Percentiles rank a stretch among this genome's conserved stretches.
phyloP scores from a whole-genome alignment of 306 rosid species.

The Sicyos baderoa region DNA sequence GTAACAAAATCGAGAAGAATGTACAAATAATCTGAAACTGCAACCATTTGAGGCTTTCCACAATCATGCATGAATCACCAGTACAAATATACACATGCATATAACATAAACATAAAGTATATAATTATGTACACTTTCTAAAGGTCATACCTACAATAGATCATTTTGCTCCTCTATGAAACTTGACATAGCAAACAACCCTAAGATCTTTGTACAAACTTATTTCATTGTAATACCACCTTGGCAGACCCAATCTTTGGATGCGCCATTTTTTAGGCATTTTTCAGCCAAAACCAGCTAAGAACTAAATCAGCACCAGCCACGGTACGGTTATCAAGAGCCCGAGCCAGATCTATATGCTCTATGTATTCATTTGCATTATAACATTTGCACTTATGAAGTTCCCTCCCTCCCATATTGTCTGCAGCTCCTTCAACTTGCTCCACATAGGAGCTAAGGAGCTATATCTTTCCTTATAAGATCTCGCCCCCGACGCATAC shows the following conservation, averaged over 20 bases:
- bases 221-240: not conserved
- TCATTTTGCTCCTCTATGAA: not conserved
- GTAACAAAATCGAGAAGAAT: not conserved
- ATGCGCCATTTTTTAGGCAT: not conserved
- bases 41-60: slow-evolving; percentile 4
- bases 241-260: slow-evolving; percentile 9
- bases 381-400: not conserved
- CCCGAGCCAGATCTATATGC: not conserved
- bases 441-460: not conserved
- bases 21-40: slow-evolving; percentile 5
- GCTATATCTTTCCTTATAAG: not conserved
- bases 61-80: slow-evolving; percentile 1
- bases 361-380: slow-evolving; percentile 9
- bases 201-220: slow-evolving; percentile 13
- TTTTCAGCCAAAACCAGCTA: not conserved
- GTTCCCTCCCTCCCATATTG: not conserved
- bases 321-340: not conserved
- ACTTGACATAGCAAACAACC: not conserved
- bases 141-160: not conserved
- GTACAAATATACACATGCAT: not conserved
- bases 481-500: not conserved
- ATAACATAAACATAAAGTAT: not conserved
- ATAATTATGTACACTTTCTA: not conserved
- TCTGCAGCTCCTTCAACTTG: not conserved
- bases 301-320: not conserved